Conservation (phyloP, 306 rosid species). For the Datisca glomerata region DNA sequence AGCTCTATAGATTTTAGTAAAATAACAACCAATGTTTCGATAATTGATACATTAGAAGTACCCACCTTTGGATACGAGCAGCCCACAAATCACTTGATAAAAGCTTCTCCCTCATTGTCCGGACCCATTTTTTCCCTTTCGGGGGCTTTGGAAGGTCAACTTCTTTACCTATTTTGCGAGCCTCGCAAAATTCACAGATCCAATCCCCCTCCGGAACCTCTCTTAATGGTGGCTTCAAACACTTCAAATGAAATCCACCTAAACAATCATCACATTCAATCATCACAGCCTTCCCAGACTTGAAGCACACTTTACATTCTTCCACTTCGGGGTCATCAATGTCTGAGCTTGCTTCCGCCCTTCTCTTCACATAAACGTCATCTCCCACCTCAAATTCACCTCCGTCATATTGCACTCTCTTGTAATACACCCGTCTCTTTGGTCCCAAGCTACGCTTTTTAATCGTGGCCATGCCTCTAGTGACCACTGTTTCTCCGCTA, state of each 20-base stretch:
- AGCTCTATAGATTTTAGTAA: slow-evolving; percentile 1
- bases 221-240: slow-evolving; percentile 68
- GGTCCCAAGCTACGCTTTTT: slow-evolving; percentile 6
- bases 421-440: slow-evolving; percentile 37
- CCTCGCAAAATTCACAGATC: slow-evolving; percentile 63
- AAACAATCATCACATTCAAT: slow-evolving; percentile 89
- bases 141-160: slow-evolving; percentile 51
- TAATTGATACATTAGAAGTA: neutral
- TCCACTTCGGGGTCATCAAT: slow-evolving; percentile 56
- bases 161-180: slow-evolving; percentile 44
- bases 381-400: slow-evolving; percentile 71
- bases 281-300: slow-evolving; percentile 44
- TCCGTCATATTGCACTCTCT: slow-evolving; percentile 69
- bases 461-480: slow-evolving; percentile 27
- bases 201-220: slow-evolving; percentile 90
- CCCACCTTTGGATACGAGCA: slow-evolving; percentile 47
- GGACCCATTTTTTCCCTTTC: slow-evolving; percentile 41
- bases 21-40: slow-evolving; percentile 5
- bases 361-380: slow-evolving; percentile 71
- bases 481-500: slow-evolving; percentile 22
- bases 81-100: slow-evolving; percentile 84
- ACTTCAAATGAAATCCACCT: slow-evolving; percentile 78
- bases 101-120: slow-evolving; percentile 82
- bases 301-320: slow-evolving; percentile 69
- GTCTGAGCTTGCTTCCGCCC: slow-evolving; percentile 59